Evolutionary conservation across 352 stramenopile genomes (phyloP).

Genomic region (Globisporangium mamillatum): DNA sequence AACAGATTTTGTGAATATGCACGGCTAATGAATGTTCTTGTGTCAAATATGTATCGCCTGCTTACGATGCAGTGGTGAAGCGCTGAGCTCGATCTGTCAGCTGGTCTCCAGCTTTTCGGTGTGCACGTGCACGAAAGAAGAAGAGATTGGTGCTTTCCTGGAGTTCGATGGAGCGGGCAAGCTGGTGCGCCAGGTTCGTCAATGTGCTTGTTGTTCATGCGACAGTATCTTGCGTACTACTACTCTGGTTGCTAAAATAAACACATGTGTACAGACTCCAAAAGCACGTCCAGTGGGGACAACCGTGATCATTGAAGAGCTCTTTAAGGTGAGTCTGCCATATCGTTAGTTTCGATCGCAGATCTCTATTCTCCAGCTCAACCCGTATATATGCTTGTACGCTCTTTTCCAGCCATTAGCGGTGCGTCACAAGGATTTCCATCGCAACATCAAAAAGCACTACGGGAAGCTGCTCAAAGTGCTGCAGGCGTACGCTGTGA

Average conservation of each 20-base stretch:
- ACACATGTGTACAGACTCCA: conserved; percentile 23
- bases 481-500: conserved; percentile 85
- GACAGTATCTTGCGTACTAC: neutral
- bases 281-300: conserved; percentile 87
- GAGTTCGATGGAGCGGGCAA: conserved; percentile 75
- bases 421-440: conserved; percentile 92
- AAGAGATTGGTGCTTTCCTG: conserved; percentile 81
- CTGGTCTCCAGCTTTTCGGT: conserved; percentile 85
- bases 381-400: neutral
- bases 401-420: conserved; percentile 61
- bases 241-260: neutral
- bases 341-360: neutral
- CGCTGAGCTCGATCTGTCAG: conserved; percentile 94
- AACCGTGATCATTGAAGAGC: conserved; percentile 89
- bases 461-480: conserved; percentile 91
- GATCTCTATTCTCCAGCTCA: neutral
- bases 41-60: too few relatives aligned
- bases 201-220: neutral
- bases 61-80: conserved; percentile 77
- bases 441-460: conserved; percentile 92
- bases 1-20: neutral
- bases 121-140: conserved; percentile 74
- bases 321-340: conserved; percentile 80
- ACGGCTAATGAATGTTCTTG: too few relatives aligned
- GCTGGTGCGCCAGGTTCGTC: conserved; percentile 28